Conservation (phyloP, 257 asterid species). For the Leptodermis oblonga region DNA sequence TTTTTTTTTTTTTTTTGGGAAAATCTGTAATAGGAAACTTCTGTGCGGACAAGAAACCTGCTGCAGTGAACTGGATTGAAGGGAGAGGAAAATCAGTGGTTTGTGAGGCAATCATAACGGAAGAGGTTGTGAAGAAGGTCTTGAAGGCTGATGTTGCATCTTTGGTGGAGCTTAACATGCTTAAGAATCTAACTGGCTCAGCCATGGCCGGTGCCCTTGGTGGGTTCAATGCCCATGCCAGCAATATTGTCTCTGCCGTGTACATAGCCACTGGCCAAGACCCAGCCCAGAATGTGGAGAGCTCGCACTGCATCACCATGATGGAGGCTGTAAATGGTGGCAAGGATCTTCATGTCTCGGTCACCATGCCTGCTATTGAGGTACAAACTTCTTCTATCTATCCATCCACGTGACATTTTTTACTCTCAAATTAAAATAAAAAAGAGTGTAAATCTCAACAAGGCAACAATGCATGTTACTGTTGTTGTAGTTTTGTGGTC, state of each 20-base stretch:
- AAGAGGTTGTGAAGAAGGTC: conserved; percentile 45
- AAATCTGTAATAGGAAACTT: conserved; percentile 30
- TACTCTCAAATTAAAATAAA: background rate
- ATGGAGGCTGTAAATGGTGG: conserved; percentile 50
- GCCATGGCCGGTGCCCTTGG: conserved; percentile 58
- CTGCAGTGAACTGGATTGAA: conserved; percentile 59
- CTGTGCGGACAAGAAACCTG: conserved; percentile 53
- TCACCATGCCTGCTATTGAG: conserved; percentile 60
- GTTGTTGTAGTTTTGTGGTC: conserved; percentile 2
- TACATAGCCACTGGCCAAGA: conserved; percentile 54
- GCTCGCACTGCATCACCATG: conserved; percentile 55
- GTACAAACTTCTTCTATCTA: conserved; percentile 17
- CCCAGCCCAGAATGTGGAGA: conserved; percentile 56
- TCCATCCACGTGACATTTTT: background rate
- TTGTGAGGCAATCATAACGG: conserved; percentile 48
- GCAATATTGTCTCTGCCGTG: conserved; percentile 47
- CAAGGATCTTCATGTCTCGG: conserved; percentile 51
- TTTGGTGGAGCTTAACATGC: conserved; percentile 49
- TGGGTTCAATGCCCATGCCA: conserved; percentile 57
- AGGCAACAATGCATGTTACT: background rate
- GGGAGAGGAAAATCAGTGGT: conserved; percentile 55
- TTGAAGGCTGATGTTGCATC: conserved; percentile 48
- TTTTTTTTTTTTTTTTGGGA: background rate
- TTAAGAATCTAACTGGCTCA: conserved; percentile 47
- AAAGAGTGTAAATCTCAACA: too few relatives aligned